phyloP scores from a whole-genome alignment of 2,329 filamentous ascomycete species.

The Colletotrichum sp. region DNA sequence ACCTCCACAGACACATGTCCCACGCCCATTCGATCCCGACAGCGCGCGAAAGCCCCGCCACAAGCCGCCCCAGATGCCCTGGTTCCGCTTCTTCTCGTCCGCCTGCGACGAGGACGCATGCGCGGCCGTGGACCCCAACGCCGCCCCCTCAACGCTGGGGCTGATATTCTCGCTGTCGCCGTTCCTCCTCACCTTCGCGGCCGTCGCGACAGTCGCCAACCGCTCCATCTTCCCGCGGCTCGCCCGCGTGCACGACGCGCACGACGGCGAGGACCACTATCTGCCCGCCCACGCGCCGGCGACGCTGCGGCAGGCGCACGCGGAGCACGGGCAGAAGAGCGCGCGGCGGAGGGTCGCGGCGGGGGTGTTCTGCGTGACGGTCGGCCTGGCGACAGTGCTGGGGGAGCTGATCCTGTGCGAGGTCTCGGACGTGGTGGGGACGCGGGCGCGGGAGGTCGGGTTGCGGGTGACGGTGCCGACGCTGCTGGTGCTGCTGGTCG shows the following conservation, averaged over 20 bases:
- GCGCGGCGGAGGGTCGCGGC: conserved; percentile 59
- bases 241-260: conserved; percentile 54
- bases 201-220: conserved; percentile 66
- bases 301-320: conserved; percentile 62
- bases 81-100: conserved; percentile 30
- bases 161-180: conserved; percentile 68
- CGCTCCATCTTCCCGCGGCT: conserved; percentile 77
- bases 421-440: conserved; percentile 77
- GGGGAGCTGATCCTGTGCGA: conserved; percentile 85
- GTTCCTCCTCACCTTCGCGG: conserved; percentile 73
- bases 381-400: conserved; percentile 78
- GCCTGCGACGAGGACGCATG: conserved; percentile 67
- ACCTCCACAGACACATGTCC: background rate
- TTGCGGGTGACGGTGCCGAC: conserved; percentile 73
- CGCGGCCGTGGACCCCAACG: conserved; percentile 46
- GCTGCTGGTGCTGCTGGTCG: conserved; percentile 74
- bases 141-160: conserved; percentile 42
- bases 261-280: conserved; percentile 66
- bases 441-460: conserved; percentile 69
- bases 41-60: background rate
- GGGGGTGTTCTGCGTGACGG: conserved; percentile 75
- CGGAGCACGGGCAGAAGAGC: conserved; percentile 60
- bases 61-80: conserved; percentile 18
- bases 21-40: conserved; percentile 1
- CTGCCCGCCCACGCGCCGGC: conserved; percentile 68